phyloP scores from a whole-genome alignment of 805 yeast species.

The Nakazawaea ishiwadae region DNA sequence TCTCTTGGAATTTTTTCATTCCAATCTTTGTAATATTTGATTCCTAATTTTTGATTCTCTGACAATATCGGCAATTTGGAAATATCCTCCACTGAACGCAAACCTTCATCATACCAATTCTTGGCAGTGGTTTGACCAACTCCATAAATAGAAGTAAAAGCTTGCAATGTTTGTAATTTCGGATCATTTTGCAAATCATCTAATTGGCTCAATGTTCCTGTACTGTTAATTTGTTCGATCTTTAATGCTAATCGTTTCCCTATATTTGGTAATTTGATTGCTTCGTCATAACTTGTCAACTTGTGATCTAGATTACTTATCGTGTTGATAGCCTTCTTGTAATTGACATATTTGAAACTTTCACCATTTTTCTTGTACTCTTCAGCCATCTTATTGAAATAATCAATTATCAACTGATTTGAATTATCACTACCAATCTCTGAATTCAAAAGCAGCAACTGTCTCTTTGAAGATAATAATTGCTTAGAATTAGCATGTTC shows the following conservation, averaged over 20 bases:
- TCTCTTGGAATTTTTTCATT: conserved; percentile 36
- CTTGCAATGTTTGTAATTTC: conserved; percentile 21
- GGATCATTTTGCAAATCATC: conserved; percentile 18
- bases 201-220: conserved; percentile 25
- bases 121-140: conserved; percentile 41
- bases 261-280: conserved; percentile 33
- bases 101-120: conserved; percentile 34
- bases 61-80: conserved; percentile 20
- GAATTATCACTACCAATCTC: conserved; percentile 13
- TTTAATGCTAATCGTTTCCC: conserved; percentile 37
- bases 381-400: conserved; percentile 26
- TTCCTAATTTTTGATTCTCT: conserved; percentile 30
- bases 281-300: conserved; percentile 32
- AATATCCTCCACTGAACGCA: conserved; percentile 34
- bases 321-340: conserved; percentile 38
- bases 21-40: conserved; percentile 46
- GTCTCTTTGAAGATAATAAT: neutral
- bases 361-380: conserved; percentile 30
- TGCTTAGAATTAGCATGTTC: conserved; percentile 6
- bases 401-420: conserved; percentile 26
- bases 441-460: conserved; percentile 2
- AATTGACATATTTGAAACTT: conserved; percentile 33
- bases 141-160: conserved; percentile 40
- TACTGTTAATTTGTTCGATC: conserved; percentile 40
- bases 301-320: conserved; percentile 23